Evolutionary conservation across 805 yeast genomes (phyloP), one percentile per base, ranked within the genome.

Genomic region (Metschnikowia gelsemii): DNA sequence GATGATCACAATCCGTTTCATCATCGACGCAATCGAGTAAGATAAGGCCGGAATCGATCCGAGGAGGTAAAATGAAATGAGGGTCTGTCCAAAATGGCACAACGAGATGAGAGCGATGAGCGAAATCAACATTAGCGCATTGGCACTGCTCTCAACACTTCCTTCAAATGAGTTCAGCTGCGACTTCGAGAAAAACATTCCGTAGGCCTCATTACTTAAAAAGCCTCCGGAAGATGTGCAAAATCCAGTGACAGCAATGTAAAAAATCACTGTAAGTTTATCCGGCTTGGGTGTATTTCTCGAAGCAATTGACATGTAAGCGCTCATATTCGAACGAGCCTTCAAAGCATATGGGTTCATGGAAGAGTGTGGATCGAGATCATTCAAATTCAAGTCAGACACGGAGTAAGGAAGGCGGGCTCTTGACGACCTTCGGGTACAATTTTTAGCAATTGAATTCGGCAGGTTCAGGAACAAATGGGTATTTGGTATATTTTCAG

Each of bases 1-100:
- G 31, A 89, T 88, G 22, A 89, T 78, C 1, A 87, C 84, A n/a
- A 89, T 84, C 55, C 96, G 79, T 64, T 89, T 89, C 78, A 89
- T 76, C 77, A 89, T 76, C 31, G 87, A 80, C 2, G 96, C 96
- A 43, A 89, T 82, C 2, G 95, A 84, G 63, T 87, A 89, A 2
- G 93, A 79, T 9, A 89, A 81, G 0, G 96, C 87, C 2, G 95
- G 85, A 5, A 89, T 74, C 57, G 82, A 76, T 16, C 95, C 93
- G 32, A 89, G 64, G 23, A 89, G 69, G 64, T 85, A 87, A 62
- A 86, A 87, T 12, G 95, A 88, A 28, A 89, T 70, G 58, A 88
- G 66, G 29, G 90, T 83, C 63, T 89, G 96, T 27, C 78, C 57
- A 52, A 86, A 89, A 63, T 87, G 95, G 12, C 86, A 79, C 12